Conservation (phyloP, 140 eudicot species). For the Senecio squalidus region DNA sequence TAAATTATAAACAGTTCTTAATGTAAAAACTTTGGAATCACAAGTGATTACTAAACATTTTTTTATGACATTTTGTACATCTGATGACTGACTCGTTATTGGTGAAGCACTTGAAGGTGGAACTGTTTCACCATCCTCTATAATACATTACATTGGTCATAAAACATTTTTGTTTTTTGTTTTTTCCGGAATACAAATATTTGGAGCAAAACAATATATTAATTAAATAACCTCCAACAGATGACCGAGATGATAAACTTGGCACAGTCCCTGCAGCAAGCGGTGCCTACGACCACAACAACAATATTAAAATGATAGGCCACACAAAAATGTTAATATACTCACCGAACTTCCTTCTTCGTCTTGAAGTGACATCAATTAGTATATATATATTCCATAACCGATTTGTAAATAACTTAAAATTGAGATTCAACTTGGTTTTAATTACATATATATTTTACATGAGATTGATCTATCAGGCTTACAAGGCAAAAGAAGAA, state of each 20-base stretch:
- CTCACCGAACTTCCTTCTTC: too few relatives aligned
- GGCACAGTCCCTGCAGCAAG: constrained; percentile 27
- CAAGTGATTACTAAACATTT: too few relatives aligned
- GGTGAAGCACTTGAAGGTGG: constrained; percentile 47
- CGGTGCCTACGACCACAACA: constrained; percentile 32
- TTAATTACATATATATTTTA: too few relatives aligned
- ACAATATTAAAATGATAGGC: background rate
- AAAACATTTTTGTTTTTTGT: background rate
- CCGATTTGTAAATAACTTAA: too few relatives aligned
- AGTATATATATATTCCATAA: background rate
- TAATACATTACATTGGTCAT: background rate
- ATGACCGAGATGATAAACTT: constrained; percentile 35
- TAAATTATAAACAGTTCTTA: too few relatives aligned
- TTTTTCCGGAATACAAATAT: background rate
- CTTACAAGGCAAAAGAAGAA: too few relatives aligned
- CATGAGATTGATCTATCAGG: too few relatives aligned
- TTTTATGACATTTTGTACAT: constrained; percentile 39
- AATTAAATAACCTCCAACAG: constrained; percentile 36
- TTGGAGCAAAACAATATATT: background rate
- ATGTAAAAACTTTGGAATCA: too few relatives aligned
- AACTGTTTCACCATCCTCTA: constrained; percentile 43
- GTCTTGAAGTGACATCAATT: too few relatives aligned
- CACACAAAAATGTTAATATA: too few relatives aligned
- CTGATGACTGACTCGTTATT: constrained; percentile 45
- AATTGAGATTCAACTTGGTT: too few relatives aligned